Evolutionary conservation across 2,329 filamentous ascomycete species (phyloP), one percentile per base, ranked within the genome.

Genomic region (Fusarium domesticum): DNA sequence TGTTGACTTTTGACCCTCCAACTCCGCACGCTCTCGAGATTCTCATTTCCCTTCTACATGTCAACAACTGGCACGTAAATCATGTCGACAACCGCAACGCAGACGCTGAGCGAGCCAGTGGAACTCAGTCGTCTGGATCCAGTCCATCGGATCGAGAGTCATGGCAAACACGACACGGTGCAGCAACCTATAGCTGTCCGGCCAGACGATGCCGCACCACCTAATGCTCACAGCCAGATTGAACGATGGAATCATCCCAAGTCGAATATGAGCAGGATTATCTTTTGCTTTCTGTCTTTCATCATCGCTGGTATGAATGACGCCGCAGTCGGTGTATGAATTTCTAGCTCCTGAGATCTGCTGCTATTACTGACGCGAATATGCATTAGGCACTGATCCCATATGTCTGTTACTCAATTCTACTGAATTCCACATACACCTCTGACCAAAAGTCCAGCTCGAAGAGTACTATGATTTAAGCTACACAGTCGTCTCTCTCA

Each of bases 291-390:
- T 56, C 70, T 77, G 59, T 74, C 76, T 0, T 82, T 84, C 46
- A 68, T 80, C 3, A 70, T 84, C 34, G 75, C 81, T 48, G 82
- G 82, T 0, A 73, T 80, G 64, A 84, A 84, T 48, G 82, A 85
- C 61, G 81, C 76, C 3, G 75, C 78, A 14, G 75, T 79, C 41
- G 80, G 80, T 39, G 77, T 78, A 69, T 44, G 70, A 63, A 20
- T 8, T n/a, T 11, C 1, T 3, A 6, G 5, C 2, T 17, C 6
- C 11, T n/a, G n/a, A 14, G 7, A 5, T 3, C 6, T n/a, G n/a
- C n/a, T n/a, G n/a, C n/a, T n/a, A n/a, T n/a, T n/a, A n/a, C n/a
- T n/a, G n/a, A n/a, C n/a, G n/a, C n/a, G n/a, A n/a, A n/a, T n/a
- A n/a, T n/a, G n/a, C 6, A 18, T 14, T 20, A 60, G 61, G 56